Evolutionary conservation across 495 filamentous ascomycete genomes (phyloP), one percentile per base, ranked within the genome.

Genomic region (Xanthoparmelia taractica): DNA sequence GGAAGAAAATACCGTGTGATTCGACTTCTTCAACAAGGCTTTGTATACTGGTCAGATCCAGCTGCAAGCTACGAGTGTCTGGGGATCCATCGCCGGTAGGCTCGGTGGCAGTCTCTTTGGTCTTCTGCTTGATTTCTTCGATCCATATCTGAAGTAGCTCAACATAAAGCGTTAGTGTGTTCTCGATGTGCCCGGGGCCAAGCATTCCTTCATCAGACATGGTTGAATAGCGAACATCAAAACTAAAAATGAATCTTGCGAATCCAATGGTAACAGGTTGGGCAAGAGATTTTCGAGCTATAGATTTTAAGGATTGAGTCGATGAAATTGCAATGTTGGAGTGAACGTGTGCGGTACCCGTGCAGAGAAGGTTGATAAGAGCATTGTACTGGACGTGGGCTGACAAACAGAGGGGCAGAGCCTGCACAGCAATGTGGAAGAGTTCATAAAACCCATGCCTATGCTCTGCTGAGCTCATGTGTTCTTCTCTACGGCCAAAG

Each of bases 161-260:
- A 52, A 99, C 89, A 71, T 97, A 99, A 0, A 99, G 80, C 65
- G 85, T 84, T 23, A 99, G 72, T 5, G 95, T 97, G 63, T 87
- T 96, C 69, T 99, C 95, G 58, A 98, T 96, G 71, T 98, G 95
- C 13, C 86, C 90, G 31, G 91, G 86, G 8, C 94, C 94, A 31
- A 98, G 84, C 90, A 99, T 92, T 5, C 95, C 94, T 50, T 96
- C 92, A 69, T 97, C 95, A 12, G 92, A 96, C 88, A 96, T 96
- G 27, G 94, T 97, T 1, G 92, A 90, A 73, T 97, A 97, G 34
- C 91, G 87, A 66, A 93, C 91, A 74, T 99, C 95, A 70, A 97
- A 97, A 60, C 91, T 95, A 77, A 99, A 97, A 38, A 98, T 97
- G 67, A 97, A 98, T 45, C 92, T 79, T 20, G 92, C 89, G 76